Evolutionary conservation across 768 basidiomycete species (phyloP).

Genomic region (Calocera viscosa): DNA sequence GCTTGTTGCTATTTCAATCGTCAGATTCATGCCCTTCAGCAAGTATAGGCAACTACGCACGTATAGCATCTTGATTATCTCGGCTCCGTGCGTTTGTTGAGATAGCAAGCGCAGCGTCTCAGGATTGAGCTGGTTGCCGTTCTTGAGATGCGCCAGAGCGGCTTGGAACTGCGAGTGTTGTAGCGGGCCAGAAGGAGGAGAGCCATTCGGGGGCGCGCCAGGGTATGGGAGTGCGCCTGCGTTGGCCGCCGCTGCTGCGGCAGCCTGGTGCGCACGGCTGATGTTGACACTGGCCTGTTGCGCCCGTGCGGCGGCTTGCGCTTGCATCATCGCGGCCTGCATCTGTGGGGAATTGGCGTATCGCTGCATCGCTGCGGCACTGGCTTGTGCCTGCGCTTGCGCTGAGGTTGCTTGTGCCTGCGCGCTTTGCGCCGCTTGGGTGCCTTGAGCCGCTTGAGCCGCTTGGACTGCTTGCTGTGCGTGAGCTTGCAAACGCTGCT

Average conservation of each 20-base stretch:
- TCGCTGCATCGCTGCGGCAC: neutral
- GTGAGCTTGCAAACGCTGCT: neutral
- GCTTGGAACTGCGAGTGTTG: constrained; percentile 1
- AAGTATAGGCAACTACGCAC: neutral
- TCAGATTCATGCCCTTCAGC: neutral
- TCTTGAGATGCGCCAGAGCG: neutral
- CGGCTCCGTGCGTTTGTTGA: neutral
- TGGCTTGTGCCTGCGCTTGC: no score
- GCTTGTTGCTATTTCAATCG: neutral
- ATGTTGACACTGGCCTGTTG: neutral
- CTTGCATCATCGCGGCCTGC: constrained; percentile 1
- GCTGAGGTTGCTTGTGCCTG: neutral
- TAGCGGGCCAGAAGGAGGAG: neutral
- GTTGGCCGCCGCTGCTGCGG: neutral
- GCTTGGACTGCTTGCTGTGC: neutral
- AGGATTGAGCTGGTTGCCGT: neutral
- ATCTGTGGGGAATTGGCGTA: neutral
- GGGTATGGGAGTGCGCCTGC: neutral
- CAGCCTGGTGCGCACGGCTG: neutral
- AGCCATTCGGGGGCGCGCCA: neutral
- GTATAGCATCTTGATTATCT: neutral
- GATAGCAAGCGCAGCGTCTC: neutral
- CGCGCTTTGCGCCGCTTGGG: neutral
- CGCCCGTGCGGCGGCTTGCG: neutral
- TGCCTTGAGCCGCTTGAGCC: neutral